These are phyloP conservation scores for Thraustochytrium sp. DNA, from an alignment of 352 stramenopile genomes.

Conservation along the genomic window DNA sequence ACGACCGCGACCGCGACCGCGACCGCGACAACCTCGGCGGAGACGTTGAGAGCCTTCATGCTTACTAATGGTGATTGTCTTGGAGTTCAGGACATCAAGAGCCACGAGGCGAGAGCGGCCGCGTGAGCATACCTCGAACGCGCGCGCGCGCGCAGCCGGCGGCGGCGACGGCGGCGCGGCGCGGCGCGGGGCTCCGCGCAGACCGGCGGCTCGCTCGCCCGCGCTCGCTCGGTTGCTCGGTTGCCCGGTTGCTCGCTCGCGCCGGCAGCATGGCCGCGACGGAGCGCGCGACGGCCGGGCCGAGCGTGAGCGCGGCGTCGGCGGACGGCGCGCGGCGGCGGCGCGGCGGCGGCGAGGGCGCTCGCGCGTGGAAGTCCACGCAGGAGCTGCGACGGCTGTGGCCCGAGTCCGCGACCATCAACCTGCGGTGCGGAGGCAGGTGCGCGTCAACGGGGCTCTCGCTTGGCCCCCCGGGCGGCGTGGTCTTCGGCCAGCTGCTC, in stretches of 20 bases:
- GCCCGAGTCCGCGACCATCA: neutral
- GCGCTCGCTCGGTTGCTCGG: too few relatives aligned
- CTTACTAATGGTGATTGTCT: too few relatives aligned
- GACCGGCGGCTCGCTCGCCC: too few relatives aligned
- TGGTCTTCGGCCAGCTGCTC: neutral
- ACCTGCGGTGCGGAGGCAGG: neutral
- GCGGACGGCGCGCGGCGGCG: neutral
- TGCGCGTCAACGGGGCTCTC: neutral
- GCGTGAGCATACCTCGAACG: too few relatives aligned
- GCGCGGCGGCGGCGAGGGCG: too few relatives aligned
- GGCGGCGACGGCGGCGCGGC: neutral
- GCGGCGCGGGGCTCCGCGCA: neutral
- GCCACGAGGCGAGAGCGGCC: too few relatives aligned
- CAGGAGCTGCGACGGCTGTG: conserved; percentile 1
- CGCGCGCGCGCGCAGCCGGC: too few relatives aligned
- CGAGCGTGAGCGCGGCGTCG: neutral
- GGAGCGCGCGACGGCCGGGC: neutral
- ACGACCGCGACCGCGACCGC: too few relatives aligned
- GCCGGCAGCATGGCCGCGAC: neutral
- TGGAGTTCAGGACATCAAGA: too few relatives aligned
- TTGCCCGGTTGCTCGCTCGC: too few relatives aligned
- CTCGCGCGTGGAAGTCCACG: neutral
- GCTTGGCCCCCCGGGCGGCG: neutral
- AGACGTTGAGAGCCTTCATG: too few relatives aligned
- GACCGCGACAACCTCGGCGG: too few relatives aligned